phyloP scores from a whole-genome alignment of 805 yeast species.

The Candida jianshihensis region DNA sequence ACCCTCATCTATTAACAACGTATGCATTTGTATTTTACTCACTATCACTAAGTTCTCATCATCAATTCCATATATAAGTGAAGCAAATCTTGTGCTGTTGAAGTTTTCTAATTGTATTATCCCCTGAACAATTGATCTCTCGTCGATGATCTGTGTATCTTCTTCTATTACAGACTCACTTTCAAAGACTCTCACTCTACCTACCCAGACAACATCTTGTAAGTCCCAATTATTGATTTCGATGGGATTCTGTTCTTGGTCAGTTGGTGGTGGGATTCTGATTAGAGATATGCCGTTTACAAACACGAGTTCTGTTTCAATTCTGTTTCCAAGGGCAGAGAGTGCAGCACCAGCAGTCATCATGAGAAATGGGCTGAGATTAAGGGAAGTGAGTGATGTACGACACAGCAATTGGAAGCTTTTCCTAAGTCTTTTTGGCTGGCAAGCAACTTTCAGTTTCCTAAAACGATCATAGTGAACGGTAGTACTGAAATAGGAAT shows the following conservation, averaged over 20 bases:
- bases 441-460: too few relatives aligned
- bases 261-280: conserved; percentile 10
- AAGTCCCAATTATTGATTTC: conserved; percentile 24
- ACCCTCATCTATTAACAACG: too few relatives aligned
- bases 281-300: conserved; percentile 1
- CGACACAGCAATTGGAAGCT: too few relatives aligned
- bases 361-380: too few relatives aligned
- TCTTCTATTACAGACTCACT: conserved; percentile 9
- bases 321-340: background rate
- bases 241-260: conserved; percentile 1
- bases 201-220: conserved; percentile 29
- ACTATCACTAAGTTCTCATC: conserved; percentile 27
- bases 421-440: too few relatives aligned
- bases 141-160: background rate
- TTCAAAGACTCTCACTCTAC: conserved; percentile 25
- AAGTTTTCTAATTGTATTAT: conserved; percentile 9
- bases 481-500: too few relatives aligned
- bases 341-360: too few relatives aligned
- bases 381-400: too few relatives aligned
- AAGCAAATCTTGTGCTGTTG: conserved; percentile 28
- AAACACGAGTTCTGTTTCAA: background rate
- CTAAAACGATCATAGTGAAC: too few relatives aligned
- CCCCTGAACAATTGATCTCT: too few relatives aligned
- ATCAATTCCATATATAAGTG: conserved; percentile 24
- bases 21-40: conserved; percentile 15